Evolutionary conservation across 306 rosid species (phyloP).

Genomic region (Castanopsis chinensis): DNA sequence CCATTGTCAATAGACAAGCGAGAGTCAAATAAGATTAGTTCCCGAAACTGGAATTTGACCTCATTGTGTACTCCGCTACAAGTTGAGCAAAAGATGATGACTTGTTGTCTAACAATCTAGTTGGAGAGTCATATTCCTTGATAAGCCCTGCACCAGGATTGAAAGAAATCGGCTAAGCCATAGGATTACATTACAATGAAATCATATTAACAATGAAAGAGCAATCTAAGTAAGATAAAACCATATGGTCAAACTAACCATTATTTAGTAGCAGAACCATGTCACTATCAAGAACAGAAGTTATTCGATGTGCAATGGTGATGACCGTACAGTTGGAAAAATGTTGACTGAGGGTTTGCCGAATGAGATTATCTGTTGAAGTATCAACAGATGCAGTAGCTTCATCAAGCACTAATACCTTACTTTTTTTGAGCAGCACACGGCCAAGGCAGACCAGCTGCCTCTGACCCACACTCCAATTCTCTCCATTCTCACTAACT

Average conservation of each 20-base stretch:
- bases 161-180: neutral
- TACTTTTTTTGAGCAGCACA: no score
- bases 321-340: conserved; percentile 33
- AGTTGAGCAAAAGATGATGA: no score
- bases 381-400: conserved; percentile 54
- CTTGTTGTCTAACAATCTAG: conserved; percentile 11
- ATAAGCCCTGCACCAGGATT: conserved; percentile 29
- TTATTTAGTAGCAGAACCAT: conserved; percentile 46
- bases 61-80: neutral
- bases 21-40: neutral
- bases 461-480: no score
- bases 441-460: no score
- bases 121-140: conserved; percentile 42
- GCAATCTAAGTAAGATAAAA: neutral
- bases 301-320: conserved; percentile 9
- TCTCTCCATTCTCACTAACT: conserved; percentile 10
- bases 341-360: conserved; percentile 38
- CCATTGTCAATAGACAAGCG: neutral
- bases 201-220: neutral
- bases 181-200: no score
- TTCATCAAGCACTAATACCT: neutral
- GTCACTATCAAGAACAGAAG: conserved; percentile 43
- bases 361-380: conserved; percentile 48
- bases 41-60: conserved; percentile 28
- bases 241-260: neutral